phyloP scores from a whole-genome alignment of 768 basidiomycete genomes.

The Psilocybe subaeruginosa region DNA sequence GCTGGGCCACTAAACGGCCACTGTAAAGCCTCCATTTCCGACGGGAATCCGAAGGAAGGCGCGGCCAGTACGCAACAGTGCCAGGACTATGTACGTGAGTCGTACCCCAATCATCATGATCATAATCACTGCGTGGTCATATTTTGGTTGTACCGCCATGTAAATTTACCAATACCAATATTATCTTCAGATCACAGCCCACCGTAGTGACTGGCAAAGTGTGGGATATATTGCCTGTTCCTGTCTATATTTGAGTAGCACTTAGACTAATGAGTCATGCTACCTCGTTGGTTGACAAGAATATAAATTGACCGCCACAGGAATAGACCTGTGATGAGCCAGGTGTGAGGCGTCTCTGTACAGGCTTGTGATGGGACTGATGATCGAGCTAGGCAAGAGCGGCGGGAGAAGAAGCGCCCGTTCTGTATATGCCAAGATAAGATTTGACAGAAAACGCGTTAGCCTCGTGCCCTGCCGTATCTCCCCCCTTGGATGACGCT shows the following conservation, averaged over 20 bases:
- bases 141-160: neutral
- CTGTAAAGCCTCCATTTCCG: constrained; percentile 1
- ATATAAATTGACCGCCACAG: neutral
- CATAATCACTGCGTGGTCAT: neutral
- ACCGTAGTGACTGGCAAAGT: neutral
- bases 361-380: neutral
- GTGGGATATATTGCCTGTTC: no score
- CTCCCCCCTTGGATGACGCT: neutral
- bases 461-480: constrained; percentile 6
- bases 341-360: neutral
- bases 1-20: neutral
- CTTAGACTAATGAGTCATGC: no score
- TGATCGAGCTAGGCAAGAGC: neutral
- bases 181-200: neutral
- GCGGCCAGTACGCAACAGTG: neutral
- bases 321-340: neutral
- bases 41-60: neutral
- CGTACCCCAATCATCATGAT: neutral
- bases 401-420: constrained; percentile 22
- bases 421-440: constrained; percentile 9
- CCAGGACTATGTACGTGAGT: neutral
- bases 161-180: neutral
- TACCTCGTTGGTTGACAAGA: no score
- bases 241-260: neutral
- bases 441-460: constrained; percentile 20